These are phyloP conservation scores for Linnemannia schmuckeri DNA, from an alignment of 192 early-diverging fungal species.

Conservation along the genomic window DNA sequence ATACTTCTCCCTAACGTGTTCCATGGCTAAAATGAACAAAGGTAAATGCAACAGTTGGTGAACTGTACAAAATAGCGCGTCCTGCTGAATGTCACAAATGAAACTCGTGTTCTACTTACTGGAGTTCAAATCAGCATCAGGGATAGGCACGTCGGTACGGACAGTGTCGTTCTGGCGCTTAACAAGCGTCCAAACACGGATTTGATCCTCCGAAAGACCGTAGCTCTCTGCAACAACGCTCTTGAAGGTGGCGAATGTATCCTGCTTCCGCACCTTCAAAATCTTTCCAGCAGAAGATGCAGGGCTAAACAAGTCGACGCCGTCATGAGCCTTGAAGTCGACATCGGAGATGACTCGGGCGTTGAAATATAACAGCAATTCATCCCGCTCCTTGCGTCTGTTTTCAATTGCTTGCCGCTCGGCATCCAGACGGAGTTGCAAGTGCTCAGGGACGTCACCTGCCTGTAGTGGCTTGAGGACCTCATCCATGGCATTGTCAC, in stretches of 20 bases:
- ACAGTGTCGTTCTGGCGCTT: constrained; percentile 93
- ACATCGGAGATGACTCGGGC: constrained; percentile 74
- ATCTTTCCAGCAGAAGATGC: constrained; percentile 46
- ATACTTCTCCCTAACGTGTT: constrained; percentile 45
- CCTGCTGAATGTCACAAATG: not conserved
- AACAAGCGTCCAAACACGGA: constrained; percentile 90
- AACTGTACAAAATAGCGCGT: not conserved
- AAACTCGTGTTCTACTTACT: constrained; percentile 54
- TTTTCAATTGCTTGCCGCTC: constrained; percentile 69
- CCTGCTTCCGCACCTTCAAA: constrained; percentile 69
- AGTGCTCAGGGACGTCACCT: constrained; percentile 86
- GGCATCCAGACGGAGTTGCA: constrained; percentile 76
- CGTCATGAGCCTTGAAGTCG: constrained; percentile 77
- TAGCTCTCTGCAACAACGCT: constrained; percentile 61
- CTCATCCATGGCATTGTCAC: constrained; percentile 77
- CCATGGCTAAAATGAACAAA: constrained; percentile 52
- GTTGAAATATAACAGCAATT: constrained; percentile 76
- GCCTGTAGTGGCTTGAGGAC: constrained; percentile 76
- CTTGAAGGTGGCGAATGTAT: constrained; percentile 69
- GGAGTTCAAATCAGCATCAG: constrained; percentile 55
- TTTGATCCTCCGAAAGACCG: constrained; percentile 60
- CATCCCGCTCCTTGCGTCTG: constrained; percentile 75
- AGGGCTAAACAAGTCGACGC: constrained; percentile 91
- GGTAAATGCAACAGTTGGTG: not conserved
- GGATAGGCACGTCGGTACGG: constrained; percentile 83